These are phyloP conservation scores for Hypoxylon sp. DNA, from an alignment of 2,329 filamentous ascomycete species.

Conservation along the genomic window DNA sequence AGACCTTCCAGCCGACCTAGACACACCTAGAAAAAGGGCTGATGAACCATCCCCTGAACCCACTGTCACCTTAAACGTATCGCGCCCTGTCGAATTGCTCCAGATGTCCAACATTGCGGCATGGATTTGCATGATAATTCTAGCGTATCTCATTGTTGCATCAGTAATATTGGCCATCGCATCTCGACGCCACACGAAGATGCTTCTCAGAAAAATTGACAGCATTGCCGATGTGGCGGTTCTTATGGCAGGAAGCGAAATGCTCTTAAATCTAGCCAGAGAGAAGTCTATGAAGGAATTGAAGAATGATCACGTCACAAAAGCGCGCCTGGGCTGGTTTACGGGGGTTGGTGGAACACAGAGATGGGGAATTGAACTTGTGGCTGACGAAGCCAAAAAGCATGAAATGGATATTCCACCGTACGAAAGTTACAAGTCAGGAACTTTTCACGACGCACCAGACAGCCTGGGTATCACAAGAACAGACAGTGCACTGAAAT, in stretches of 20 bases:
- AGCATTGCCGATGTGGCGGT: conserved; percentile 38
- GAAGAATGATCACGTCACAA: conserved; percentile 10
- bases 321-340: conserved; percentile 29
- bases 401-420: not conserved
- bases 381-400: conserved; percentile 1
- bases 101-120: conserved; percentile 35
- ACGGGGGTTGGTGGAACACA: conserved; percentile 5
- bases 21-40: not conserved
- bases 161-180: conserved; percentile 22
- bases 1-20: conserved; percentile 14
- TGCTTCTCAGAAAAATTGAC: conserved; percentile 18
- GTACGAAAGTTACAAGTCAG: not conserved
- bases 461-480: not conserved
- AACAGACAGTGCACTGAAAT: not conserved
- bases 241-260: conserved; percentile 34
- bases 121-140: conserved; percentile 39
- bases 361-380: conserved; percentile 30
- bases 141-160: conserved; percentile 34
- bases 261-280: conserved; percentile 23
- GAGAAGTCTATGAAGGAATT: conserved; percentile 8
- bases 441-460: not conserved
- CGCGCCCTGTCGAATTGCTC: conserved; percentile 33
- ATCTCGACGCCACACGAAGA: conserved; percentile 23
- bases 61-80: conserved; percentile 22
- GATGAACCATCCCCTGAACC: not conserved